phyloP scores from a whole-genome alignment of 306 rosid genomes.

The Leucaena leucocephala region DNA sequence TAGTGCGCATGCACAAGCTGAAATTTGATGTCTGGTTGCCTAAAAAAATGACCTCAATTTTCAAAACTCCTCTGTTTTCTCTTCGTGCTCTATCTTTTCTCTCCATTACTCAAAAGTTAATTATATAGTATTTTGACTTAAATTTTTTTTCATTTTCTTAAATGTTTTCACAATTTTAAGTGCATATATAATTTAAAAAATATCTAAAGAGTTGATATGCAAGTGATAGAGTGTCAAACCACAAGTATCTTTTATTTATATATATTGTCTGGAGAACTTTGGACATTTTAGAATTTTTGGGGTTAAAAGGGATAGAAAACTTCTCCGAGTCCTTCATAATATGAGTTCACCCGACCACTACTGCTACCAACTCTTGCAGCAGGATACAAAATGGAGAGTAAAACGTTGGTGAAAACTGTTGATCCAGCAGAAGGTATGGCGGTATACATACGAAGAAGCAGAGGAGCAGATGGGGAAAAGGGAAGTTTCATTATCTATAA shows the following conservation, averaged over 20 bases:
- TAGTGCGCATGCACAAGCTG: not conserved
- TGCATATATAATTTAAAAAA: not conserved
- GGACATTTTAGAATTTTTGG: not conserved
- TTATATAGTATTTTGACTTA: not conserved
- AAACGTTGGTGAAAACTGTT: not conserved
- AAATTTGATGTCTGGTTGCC: not conserved
- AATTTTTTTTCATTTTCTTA: not conserved
- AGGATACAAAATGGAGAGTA: not conserved
- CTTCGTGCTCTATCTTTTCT: not conserved
- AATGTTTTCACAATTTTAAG: not conserved
- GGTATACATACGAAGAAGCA: not conserved
- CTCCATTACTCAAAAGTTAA: not conserved
- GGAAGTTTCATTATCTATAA: not conserved
- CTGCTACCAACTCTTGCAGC: not conserved
- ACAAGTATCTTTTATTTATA: no score
- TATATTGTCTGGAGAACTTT: not conserved
- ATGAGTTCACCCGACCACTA: not conserved
- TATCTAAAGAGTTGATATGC: not conserved
- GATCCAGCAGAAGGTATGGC: not conserved
- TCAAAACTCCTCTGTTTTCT: not conserved
- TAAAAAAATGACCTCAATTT: not conserved
- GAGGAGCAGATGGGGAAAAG: not conserved
- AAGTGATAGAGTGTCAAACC: not conserved
- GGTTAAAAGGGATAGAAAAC: not conserved
- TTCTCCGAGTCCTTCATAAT: not conserved